Percentiles rank a stretch among this genome's conserved stretches.
Conservation (phyloP, 176 grass and related monocot genomes). For the Pontederia paniculata region DNA sequence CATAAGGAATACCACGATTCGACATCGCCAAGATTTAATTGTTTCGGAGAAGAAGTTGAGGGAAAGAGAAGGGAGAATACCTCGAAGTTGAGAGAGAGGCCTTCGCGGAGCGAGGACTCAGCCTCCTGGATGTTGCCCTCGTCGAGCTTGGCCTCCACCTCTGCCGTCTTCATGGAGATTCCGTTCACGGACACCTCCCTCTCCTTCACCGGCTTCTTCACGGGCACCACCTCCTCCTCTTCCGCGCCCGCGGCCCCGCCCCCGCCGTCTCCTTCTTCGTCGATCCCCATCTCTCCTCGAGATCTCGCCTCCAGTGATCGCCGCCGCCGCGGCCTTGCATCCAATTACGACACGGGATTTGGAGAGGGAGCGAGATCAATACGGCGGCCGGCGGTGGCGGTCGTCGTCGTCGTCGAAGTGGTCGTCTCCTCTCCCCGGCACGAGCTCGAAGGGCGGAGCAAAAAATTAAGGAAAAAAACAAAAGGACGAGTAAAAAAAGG, state of each 20-base stretch:
- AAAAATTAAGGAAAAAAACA: too few relatives aligned
- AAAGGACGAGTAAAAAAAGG: too few relatives aligned
- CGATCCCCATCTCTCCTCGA: constrained; percentile 7
- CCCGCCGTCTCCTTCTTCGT: background rate
- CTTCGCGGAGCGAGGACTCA: constrained; percentile 89
- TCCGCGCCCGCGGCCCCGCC: constrained; percentile 8
- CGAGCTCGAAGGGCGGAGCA: too few relatives aligned
- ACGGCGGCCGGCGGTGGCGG: too few relatives aligned
- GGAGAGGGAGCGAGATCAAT: too few relatives aligned
- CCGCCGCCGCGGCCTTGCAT: constrained; percentile 7
- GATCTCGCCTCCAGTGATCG: constrained; percentile 15
- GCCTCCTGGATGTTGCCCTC: constrained; percentile 95
- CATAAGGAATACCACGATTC: too few relatives aligned
- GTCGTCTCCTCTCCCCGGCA: too few relatives aligned
- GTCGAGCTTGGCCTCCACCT: constrained; percentile 59
- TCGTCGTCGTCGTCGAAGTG: too few relatives aligned
- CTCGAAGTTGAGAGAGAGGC: constrained; percentile 97
- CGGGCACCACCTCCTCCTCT: constrained; percentile 18
- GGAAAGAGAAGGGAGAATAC: constrained; percentile 9
- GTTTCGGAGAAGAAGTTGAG: background rate
- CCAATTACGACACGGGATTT: constrained; percentile 1
- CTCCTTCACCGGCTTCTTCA: constrained; percentile 19
- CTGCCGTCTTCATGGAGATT: constrained; percentile 27
- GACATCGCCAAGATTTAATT: background rate
- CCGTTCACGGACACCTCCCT: background rate